Evolutionary conservation across 2,329 filamentous ascomycete genomes (phyloP), one percentile per base, ranked within the genome.

Genomic region (Helotiales sp.): DNA sequence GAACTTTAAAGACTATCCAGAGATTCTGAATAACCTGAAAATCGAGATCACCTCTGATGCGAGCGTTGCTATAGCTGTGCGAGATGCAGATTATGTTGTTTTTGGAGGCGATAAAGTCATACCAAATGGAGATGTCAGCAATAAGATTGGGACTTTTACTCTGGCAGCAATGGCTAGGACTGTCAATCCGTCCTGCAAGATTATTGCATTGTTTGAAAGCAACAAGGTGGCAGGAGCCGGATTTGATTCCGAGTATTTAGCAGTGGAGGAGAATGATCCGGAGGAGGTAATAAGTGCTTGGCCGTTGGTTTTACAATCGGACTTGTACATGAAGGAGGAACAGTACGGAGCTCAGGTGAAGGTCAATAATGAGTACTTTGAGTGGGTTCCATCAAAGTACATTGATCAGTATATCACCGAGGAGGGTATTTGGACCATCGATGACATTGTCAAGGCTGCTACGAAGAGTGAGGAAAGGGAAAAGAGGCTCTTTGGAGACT

Each of bases 21-120:
- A 67, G 59, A 48, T 40, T n/a, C 34, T 54, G 13, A 54, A 55
- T n/a, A 46, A 67, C 60, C 55, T 59, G 55, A 60, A 60, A 36
- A 67, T 79, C 2, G 66, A 73, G 0, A 72, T 88, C 17, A 77
- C 76, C 0, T 64, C 86, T 0, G 85, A 89, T 66, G 82, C 83
- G n/a, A 79, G 81, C 2, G 77, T 81, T 4, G 83, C 81, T 0
- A 68, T 82, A 9, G 82, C 84, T 1, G 76, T 80, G 3, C 65
- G 69, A 17, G 73, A 70, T n/a, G 74, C 82, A 3, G 79, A 89
- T 63, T 52, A 87, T 1, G 72, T 90, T 1, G 71, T 90, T 3
- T 73, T 90, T 1, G 86, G 86, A 1, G 85, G 86, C 1, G 87
- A 90, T 66, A 74, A 82, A 4, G 84, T 90, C 54, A 80, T 81